Percentiles rank a stretch among this genome's conserved stretches.
phyloP scores from a whole-genome alignment of 306 rosid genomes.

The Quillaja saponaria region DNA sequence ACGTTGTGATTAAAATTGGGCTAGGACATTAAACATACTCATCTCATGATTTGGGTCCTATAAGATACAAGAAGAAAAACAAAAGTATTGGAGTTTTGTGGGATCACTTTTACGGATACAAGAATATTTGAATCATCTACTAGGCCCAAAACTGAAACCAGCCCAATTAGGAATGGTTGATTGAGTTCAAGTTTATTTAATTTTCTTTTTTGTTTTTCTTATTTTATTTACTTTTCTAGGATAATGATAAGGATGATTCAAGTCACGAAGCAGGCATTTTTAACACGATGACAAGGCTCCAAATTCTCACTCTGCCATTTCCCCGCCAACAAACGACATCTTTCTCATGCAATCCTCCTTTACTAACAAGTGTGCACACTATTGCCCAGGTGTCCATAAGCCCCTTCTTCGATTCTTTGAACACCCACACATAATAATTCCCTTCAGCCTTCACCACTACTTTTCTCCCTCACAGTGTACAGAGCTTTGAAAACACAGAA shows the following conservation, averaged over 20 bases:
- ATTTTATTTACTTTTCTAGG: too few species aligned
- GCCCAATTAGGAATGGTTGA: too few species aligned
- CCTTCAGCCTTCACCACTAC: not conserved
- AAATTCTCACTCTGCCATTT: not conserved
- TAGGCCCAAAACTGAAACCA: too few species aligned
- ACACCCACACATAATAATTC: not conserved
- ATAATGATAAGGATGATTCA: not conserved
- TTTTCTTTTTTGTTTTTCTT: too few species aligned
- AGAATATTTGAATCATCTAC: too few species aligned
- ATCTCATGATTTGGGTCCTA: too few species aligned
- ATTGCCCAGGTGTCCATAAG: constrained; percentile 42
- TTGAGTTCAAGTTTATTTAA: too few species aligned
- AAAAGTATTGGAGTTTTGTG: too few species aligned
- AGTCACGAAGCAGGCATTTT: not conserved
- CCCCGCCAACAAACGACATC: constrained; percentile 28
- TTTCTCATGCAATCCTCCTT: constrained; percentile 40
- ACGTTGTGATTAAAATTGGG: too few species aligned
- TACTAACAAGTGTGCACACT: constrained; percentile 39
- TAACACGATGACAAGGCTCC: not conserved
- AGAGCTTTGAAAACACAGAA: not conserved
- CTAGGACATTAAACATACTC: not conserved
- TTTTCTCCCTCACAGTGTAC: not conserved
- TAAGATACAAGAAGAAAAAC: too few species aligned
- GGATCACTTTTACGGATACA: too few species aligned
- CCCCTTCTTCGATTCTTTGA: constrained; percentile 1